Conservation (phyloP, 75 land plant genomes). For the Pseudotsuga menziesii region DNA sequence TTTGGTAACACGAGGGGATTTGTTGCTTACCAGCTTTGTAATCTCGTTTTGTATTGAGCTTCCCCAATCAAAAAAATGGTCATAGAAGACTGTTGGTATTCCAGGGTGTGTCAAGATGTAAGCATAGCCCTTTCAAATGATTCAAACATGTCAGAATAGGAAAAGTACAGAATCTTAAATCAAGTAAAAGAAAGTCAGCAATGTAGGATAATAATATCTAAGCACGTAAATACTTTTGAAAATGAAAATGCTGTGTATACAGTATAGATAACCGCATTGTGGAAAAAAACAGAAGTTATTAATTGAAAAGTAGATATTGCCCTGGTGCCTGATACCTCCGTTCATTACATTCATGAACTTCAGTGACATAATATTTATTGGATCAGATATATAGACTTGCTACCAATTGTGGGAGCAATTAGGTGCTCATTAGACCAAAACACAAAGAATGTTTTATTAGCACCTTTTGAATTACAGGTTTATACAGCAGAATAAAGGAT, state of each 20-base stretch:
- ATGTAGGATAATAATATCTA: not conserved
- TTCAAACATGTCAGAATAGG: not conserved
- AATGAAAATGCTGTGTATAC: not conserved
- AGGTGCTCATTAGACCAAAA: no score
- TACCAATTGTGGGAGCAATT: no score
- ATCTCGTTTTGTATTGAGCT: constrained; percentile 10
- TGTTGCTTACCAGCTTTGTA: constrained; percentile 10
- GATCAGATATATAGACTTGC: no score
- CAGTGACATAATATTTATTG: no score
- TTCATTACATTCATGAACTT: not conserved
- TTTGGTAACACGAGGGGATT: not conserved
- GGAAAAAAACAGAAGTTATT: not conserved
- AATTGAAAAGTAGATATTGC: not conserved
- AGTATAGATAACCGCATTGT: not conserved
- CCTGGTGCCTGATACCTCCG: not conserved
- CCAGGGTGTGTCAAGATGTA: constrained; percentile 94
- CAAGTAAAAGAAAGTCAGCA: not conserved
- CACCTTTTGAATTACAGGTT: no score
- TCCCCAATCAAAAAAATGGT: constrained; percentile 68
- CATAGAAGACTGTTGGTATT: constrained; percentile 80
- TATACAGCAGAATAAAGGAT: no score
- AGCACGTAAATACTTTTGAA: not conserved
- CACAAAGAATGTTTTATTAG: no score
- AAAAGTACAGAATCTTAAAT: not conserved
- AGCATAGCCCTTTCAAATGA: constrained; percentile 69